phyloP scores from a whole-genome alignment of 2,329 filamentous ascomycete genomes.

The Moelleriella libera region DNA sequence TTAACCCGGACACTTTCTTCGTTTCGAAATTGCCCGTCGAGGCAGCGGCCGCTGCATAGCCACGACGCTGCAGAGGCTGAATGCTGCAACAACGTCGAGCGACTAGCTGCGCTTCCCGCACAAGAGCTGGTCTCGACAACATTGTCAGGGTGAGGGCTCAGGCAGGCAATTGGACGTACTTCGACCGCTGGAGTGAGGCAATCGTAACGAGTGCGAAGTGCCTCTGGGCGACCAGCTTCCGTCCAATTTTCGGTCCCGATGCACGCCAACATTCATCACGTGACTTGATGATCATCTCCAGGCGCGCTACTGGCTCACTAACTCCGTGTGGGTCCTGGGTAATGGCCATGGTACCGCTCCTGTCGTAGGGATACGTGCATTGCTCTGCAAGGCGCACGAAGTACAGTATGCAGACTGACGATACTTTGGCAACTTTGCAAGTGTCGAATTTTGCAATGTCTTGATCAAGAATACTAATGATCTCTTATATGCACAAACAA shows the following conservation, averaged over 20 bases:
- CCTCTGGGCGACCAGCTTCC: conserved; percentile 21
- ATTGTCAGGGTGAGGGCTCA: conserved; percentile 38
- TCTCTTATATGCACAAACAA: too few species aligned
- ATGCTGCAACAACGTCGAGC: conserved; percentile 43
- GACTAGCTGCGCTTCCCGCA: conserved; percentile 43
- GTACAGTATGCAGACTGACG: too few species aligned
- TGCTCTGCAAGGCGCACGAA: too few species aligned
- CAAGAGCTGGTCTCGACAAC: conserved; percentile 47
- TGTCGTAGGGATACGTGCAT: not conserved
- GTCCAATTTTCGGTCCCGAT: conserved; percentile 28
- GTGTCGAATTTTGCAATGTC: too few species aligned
- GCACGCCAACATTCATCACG: conserved; percentile 18
- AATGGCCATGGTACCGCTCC: not conserved
- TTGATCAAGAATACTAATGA: too few species aligned
- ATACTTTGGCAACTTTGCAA: too few species aligned
- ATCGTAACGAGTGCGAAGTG: conserved; percentile 21
- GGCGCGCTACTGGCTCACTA: not conserved
- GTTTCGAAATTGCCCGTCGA: conserved; percentile 75
- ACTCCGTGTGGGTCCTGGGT: not conserved
- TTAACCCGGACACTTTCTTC: conserved; percentile 74
- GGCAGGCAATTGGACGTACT: conserved; percentile 39
- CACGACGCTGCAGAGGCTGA: conserved; percentile 33
- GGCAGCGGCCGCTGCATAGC: conserved; percentile 41
- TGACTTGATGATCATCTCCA: conserved; percentile 11
- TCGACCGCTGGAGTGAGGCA: conserved; percentile 23